Evolutionary conservation across 495 filamentous ascomycete species (phyloP).

Genomic region (Aspergillus saccharolyticus): DNA sequence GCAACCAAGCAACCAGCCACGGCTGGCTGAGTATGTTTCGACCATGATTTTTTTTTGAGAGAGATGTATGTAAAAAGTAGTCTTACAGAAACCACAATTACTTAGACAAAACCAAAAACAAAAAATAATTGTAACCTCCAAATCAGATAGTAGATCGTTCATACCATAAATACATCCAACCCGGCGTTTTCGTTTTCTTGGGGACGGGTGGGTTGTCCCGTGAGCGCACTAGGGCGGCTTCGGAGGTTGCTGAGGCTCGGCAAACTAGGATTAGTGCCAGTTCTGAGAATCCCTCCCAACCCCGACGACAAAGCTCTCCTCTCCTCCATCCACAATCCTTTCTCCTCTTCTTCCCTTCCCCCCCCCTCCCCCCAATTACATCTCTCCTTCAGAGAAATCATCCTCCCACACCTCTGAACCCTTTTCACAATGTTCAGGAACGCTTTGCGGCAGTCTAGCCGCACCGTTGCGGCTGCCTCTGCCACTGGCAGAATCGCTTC

Average conservation of each 20-base stretch:
- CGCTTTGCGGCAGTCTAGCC: conserved; percentile 92
- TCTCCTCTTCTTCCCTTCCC: conserved; percentile 39
- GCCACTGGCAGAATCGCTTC: conserved; percentile 80
- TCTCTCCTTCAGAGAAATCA: conserved; percentile 47
- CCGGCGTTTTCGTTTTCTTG: conserved; percentile 6
- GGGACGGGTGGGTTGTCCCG: conserved; percentile 19
- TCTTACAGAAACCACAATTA: neutral
- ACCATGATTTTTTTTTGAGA: neutral
- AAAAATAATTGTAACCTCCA: neutral
- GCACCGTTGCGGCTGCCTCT: conserved; percentile 89
- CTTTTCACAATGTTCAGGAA: conserved; percentile 85
- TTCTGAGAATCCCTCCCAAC: conserved; percentile 44
- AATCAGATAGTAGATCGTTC: neutral
- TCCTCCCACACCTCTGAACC: conserved; percentile 48
- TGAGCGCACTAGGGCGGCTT: conserved; percentile 42
- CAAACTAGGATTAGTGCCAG: conserved; percentile 44
- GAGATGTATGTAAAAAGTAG: neutral
- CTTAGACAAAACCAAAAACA: neutral
- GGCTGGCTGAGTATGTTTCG: neutral
- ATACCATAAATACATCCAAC: neutral
- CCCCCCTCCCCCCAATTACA: conserved; percentile 38
- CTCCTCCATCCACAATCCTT: conserved; percentile 47
- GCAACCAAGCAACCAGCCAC: neutral
- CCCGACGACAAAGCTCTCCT: conserved; percentile 54
- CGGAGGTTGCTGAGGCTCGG: conserved; percentile 40